These are phyloP conservation scores for Prosopis cineraria DNA, from an alignment of 306 rosid genomes.

Conservation along the genomic window DNA sequence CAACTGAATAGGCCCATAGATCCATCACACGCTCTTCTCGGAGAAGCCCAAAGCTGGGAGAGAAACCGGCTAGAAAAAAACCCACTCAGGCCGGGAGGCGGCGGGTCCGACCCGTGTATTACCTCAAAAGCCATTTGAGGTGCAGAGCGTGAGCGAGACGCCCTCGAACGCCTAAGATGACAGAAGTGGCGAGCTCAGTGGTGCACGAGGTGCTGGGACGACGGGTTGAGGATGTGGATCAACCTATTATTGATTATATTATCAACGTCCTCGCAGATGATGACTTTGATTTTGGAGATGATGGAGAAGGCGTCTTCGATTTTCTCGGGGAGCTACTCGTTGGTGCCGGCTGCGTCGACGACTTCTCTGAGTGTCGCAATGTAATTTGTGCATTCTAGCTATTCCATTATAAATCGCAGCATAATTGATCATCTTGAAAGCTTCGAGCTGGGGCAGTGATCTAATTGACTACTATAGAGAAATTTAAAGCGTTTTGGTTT, in stretches of 20 bases:
- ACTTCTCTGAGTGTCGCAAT: slow-evolving; percentile 75
- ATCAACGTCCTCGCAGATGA: slow-evolving; percentile 97
- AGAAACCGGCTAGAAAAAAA: not conserved
- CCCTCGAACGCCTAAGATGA: slow-evolving; percentile 47
- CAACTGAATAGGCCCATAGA: not conserved
- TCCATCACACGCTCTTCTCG: not conserved
- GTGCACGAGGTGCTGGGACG: slow-evolving; percentile 85
- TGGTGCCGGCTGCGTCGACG: slow-evolving; percentile 80
- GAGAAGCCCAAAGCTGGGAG: not conserved
- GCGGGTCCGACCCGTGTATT: not conserved
- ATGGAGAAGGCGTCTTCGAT: slow-evolving; percentile 88
- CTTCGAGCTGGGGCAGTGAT: not conserved
- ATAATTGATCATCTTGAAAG: not conserved
- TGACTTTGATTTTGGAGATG: slow-evolving; percentile 89
- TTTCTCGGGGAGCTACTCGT: slow-evolving; percentile 90
- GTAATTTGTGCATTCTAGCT: slow-evolving; percentile 44
- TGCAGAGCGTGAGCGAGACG: not conserved
- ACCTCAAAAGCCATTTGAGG: not conserved
- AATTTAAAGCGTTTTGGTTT: not conserved
- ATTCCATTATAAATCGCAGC: not conserved
- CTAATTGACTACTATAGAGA: not conserved
- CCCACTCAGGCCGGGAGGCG: not conserved
- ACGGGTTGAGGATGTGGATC: slow-evolving; percentile 71
- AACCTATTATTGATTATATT: slow-evolving; percentile 86
- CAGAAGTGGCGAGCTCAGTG: slow-evolving; percentile 89